A percentile compares a stretch with the other conserved stretches of the same genome.
These are phyloP conservation scores for Cladophialophora immunda DNA, from an alignment of 2,329 filamentous ascomycete genomes.

Conservation along the genomic window DNA sequence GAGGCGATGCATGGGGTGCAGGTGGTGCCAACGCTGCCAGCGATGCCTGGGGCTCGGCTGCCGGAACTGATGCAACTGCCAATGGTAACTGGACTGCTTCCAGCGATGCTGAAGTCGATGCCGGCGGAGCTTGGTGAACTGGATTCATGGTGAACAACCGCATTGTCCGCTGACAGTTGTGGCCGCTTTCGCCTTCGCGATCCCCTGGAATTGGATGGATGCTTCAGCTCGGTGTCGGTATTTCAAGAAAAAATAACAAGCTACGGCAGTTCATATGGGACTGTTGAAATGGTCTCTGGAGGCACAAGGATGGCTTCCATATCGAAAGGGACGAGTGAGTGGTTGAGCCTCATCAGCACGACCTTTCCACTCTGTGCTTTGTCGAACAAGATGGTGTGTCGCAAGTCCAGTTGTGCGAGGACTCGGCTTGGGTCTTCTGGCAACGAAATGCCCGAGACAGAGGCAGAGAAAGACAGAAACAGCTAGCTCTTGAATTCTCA, in stretches of 20 bases:
- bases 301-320: not conserved
- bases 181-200: not conserved
- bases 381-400: not conserved
- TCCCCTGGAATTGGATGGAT: not conserved
- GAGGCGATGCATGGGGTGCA: constrained; percentile 22
- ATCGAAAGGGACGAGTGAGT: not conserved
- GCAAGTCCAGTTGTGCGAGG: not conserved
- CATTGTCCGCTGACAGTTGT: not conserved
- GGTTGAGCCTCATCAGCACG: not conserved
- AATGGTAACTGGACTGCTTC: constrained; percentile 1
- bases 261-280: not conserved
- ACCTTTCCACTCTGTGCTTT: not conserved
- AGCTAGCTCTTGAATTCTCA: not conserved
- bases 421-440: not conserved
- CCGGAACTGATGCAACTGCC: not conserved
- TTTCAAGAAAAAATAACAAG: not conserved
- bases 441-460: not conserved
- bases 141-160: constrained; percentile 4
- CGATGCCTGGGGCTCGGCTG: not conserved
- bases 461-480: not conserved
- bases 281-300: not conserved
- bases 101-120: constrained; percentile 1
- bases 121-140: constrained; percentile 20
- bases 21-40: not conserved
- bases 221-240: not conserved